Base-by-base conservation (phyloP, 441 rosid genomes). In the Pelargonium exstipulatum region DNA sequence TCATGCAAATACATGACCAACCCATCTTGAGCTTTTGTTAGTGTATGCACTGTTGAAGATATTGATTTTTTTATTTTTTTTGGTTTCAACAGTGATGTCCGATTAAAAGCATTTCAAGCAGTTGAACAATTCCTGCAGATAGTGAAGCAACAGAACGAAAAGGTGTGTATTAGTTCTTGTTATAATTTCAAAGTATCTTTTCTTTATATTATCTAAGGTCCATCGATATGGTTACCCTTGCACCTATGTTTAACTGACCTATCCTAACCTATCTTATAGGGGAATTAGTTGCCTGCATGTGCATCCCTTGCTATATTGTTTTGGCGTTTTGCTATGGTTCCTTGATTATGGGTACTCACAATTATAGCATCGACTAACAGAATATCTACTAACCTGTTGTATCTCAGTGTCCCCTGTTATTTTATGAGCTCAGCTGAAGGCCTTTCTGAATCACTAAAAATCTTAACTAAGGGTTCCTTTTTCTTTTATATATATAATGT, bases 51-150 rank as follows among this genome's bases (percentile, higher is more conserved):
- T 9, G 24, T 58, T 58, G 7, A 22, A 58, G 29, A 58, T 9
- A 58, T 58, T 1, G 10, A 58, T 8, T 48, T 48, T 18, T 57
- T 57, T n/a, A n/a, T 8, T 58, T 66, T 68, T 46, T 35, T 73
- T 62, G 70, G 26, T 55, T 55, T 24, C 16, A 73, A 81, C 83
- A 95, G 98, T 79, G 99, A 95, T 78, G 97, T 95, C 73, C 91
- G 95, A 69, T 69, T 90, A 20, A 95, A 95, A 83, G 90, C 99
- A 74, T 95, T 95, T 85, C 91, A 95, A 80, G 97, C 98, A 62
- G 90, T 89, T 69, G 98, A 95, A 62, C 96, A 92, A 62, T 95
- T 95, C 80, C 76, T 95, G 84, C 93, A 86, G 83, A 84, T 92
- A 81, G 81, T 88, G 83, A 95, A 84, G 83, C 97, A 92, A 69